phyloP scores from a whole-genome alignment of 1,284 basidiomycete species.

The Fomitopsis palustris region DNA sequence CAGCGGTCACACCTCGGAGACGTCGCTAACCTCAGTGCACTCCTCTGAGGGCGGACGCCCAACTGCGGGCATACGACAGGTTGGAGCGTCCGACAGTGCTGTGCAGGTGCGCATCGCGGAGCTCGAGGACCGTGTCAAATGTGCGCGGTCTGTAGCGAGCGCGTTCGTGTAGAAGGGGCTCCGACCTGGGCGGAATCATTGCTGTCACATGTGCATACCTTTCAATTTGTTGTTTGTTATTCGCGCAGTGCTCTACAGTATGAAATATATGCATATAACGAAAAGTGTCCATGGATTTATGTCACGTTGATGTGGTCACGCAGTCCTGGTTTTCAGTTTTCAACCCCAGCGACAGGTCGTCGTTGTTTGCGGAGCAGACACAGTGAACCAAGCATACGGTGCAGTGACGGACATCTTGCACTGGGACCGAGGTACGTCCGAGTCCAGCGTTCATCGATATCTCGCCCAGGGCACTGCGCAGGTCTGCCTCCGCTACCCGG shows the following conservation, averaged over 20 bases:
- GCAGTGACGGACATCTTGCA: neutral
- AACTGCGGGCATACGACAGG: slow-evolving; percentile 2
- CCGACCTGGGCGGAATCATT: neutral
- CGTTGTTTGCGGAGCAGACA: no score
- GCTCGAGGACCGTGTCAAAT: slow-evolving; percentile 18
- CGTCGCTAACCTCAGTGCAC: neutral
- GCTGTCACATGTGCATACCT: neutral
- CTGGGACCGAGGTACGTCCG: neutral
- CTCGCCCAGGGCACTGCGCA: neutral
- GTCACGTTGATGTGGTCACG: no score
- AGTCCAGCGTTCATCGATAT: neutral
- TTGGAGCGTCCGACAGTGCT: slow-evolving; percentile 9
- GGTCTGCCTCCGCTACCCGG: neutral
- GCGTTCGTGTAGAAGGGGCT: slow-evolving; percentile 7
- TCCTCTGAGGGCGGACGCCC: slow-evolving; percentile 1
- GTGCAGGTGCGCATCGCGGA: slow-evolving; percentile 22
- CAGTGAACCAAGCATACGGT: neutral
- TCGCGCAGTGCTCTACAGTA: neutral
- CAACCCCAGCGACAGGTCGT: no score
- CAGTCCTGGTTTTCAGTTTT: no score
- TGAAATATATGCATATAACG: neutral
- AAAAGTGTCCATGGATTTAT: neutral
- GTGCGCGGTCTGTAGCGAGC: slow-evolving; percentile 3
- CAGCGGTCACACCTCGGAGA: neutral
- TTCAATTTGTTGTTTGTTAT: neutral